Evolutionary conservation across 164 flowering plant species (phyloP).

Genomic region (Chloranthus sessilifolius): DNA sequence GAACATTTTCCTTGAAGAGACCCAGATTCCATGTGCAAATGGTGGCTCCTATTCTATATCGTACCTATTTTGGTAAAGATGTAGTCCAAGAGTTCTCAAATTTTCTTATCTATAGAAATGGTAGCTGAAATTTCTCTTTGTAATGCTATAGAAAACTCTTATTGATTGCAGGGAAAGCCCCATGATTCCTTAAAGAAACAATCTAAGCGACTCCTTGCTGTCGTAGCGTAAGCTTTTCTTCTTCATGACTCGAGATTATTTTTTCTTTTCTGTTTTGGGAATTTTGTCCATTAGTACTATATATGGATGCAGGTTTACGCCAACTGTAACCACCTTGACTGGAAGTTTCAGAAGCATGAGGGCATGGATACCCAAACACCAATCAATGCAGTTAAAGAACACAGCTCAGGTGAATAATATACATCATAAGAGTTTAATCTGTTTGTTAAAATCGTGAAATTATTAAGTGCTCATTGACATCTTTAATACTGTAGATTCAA

Average conservation of each 20-base stretch:
- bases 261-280: neutral
- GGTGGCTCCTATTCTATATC: too few relatives aligned
- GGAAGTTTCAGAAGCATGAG: conserved; percentile 79
- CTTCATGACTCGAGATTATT: neutral
- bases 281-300: neutral
- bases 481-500: conserved; percentile 35
- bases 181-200: conserved; percentile 30
- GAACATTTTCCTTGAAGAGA: too few relatives aligned
- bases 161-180: conserved; percentile 44
- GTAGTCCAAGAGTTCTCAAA: too few relatives aligned
- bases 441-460: too few relatives aligned
- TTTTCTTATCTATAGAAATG: too few relatives aligned
- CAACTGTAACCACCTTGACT: conserved; percentile 74
- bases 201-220: conserved; percentile 52
- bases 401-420: conserved; percentile 50
- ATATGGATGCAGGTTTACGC: conserved; percentile 45
- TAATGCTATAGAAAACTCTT: neutral
- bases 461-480: too few relatives aligned
- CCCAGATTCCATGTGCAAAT: too few relatives aligned
- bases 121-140: neutral
- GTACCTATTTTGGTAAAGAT: too few relatives aligned
- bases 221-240: conserved; percentile 35
- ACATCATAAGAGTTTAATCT: too few relatives aligned
- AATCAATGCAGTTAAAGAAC: conserved; percentile 65
- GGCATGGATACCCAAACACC: conserved; percentile 75